Conservation (phyloP, 148 eudicot genomes). For the Fallopia convolvulus region DNA sequence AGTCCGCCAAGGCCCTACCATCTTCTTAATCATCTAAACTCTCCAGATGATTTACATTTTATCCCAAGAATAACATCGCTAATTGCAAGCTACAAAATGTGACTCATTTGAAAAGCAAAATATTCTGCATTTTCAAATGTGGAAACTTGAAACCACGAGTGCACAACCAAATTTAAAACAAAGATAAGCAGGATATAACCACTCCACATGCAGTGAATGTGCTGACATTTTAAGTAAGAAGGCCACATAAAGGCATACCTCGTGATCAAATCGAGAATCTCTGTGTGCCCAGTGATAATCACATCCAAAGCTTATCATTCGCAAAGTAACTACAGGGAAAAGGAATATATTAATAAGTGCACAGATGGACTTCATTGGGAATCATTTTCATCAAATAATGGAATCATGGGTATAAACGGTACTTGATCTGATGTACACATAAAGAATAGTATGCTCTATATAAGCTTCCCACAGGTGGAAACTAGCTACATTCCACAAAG, state of each 20-base stretch:
- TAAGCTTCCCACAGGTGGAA: not conserved
- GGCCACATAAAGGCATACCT: constrained; percentile 33
- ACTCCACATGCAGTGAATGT: not conserved
- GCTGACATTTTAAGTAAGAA: not conserved
- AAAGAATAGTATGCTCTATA: not conserved
- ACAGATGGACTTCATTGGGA: not conserved
- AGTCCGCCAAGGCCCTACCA: not conserved
- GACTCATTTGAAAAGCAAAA: not conserved
- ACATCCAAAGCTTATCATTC: constrained; percentile 88
- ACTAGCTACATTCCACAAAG: not conserved
- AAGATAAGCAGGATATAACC: not conserved
- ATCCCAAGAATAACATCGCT: not conserved
- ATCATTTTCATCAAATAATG: not conserved
- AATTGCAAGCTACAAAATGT: not conserved
- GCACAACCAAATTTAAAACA: not conserved
- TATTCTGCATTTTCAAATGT: not conserved
- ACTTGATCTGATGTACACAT: not conserved
- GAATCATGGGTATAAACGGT: not conserved
- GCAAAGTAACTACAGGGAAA: constrained; percentile 50
- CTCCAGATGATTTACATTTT: not conserved
- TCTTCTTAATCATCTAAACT: not conserved
- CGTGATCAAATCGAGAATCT: constrained; percentile 48
- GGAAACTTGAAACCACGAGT: not conserved
- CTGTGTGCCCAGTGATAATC: constrained; percentile 80
- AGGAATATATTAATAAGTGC: not conserved